These are phyloP conservation scores for Nemania sp. DNA, from an alignment of 2,329 filamentous ascomycete genomes.

Conservation along the genomic window DNA sequence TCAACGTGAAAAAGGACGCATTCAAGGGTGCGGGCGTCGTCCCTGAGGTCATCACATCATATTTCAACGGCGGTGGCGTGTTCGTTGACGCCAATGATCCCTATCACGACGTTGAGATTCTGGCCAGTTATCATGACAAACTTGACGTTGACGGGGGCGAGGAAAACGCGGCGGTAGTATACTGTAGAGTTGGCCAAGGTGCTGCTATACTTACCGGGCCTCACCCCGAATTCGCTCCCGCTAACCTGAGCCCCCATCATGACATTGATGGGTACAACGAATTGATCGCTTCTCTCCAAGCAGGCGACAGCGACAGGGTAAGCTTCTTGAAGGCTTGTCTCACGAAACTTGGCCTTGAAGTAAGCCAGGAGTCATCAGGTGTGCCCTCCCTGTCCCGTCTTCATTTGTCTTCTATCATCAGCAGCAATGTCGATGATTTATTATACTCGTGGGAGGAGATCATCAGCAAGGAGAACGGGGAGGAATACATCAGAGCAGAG, in stretches of 20 bases:
- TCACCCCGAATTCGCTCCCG: constrained; percentile 93
- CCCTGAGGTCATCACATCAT: constrained; percentile 75
- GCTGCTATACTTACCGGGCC: constrained; percentile 84
- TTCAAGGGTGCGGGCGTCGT: constrained; percentile 64
- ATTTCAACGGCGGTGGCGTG: constrained; percentile 95
- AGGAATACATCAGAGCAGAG: constrained; percentile 81
- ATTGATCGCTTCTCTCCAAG: constrained; percentile 74
- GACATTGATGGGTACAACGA: constrained; percentile 76
- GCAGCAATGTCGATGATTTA: constrained; percentile 74
- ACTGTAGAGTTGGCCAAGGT: constrained; percentile 85
- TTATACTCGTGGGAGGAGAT: constrained; percentile 75
- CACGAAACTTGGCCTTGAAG: constrained; percentile 81
- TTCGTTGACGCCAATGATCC: constrained; percentile 81
- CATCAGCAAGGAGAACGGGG: constrained; percentile 72
- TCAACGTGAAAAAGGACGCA: constrained; percentile 72
- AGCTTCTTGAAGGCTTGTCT: constrained; percentile 85
- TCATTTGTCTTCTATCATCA: constrained; percentile 79
- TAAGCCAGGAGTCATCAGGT: constrained; percentile 74
- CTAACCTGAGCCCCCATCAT: constrained; percentile 77
- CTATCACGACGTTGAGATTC: constrained; percentile 76
- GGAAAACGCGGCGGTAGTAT: constrained; percentile 82
- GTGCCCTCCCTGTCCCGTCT: constrained; percentile 85
- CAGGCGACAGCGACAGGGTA: constrained; percentile 76
- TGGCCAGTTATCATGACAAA: constrained; percentile 82
- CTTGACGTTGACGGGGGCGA: constrained; percentile 81